Evolutionary conservation across 306 rosid genomes (phyloP).

Genomic region (Lathyrus tuberosus): DNA sequence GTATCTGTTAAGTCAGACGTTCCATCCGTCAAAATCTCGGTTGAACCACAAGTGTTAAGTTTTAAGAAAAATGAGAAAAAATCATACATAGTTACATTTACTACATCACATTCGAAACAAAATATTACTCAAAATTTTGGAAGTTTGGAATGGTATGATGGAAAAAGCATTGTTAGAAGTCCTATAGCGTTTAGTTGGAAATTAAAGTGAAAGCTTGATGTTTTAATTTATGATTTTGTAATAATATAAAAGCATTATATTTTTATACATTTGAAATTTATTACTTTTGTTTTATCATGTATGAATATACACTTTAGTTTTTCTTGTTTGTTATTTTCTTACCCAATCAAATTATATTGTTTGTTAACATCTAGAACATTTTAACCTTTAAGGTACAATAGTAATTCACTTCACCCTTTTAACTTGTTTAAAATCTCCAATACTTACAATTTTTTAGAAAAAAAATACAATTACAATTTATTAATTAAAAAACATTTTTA

Average conservation of each 20-base stretch:
- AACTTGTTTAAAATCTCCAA: too few species aligned
- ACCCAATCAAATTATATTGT: background rate
- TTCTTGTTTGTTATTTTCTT: background rate
- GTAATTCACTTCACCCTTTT: too few species aligned
- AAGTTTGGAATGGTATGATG: constrained; percentile 74
- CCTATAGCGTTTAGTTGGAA: constrained; percentile 49
- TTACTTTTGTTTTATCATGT: background rate
- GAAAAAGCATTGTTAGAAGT: constrained; percentile 63
- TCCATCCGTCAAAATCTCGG: constrained; percentile 46
- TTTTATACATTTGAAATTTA: background rate
- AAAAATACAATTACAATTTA: too few species aligned
- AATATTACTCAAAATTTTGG: constrained; percentile 46
- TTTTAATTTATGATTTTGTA: background rate
- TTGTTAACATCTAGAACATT: background rate
- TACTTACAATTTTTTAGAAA: too few species aligned
- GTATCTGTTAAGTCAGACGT: constrained; percentile 40
- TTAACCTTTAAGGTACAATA: too few species aligned
- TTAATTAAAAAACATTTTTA: too few species aligned
- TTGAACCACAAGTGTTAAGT: constrained; percentile 62
- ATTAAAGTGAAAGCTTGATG: background rate
- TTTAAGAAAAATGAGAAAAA: constrained; percentile 69
- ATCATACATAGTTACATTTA: constrained; percentile 56
- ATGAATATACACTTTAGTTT: background rate
- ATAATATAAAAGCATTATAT: background rate
- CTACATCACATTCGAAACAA: constrained; percentile 10